Percentiles rank a stretch among this genome's conserved stretches.
Conservation (phyloP, 441 rosid species). For the Arabidopsis hybrid region DNA sequence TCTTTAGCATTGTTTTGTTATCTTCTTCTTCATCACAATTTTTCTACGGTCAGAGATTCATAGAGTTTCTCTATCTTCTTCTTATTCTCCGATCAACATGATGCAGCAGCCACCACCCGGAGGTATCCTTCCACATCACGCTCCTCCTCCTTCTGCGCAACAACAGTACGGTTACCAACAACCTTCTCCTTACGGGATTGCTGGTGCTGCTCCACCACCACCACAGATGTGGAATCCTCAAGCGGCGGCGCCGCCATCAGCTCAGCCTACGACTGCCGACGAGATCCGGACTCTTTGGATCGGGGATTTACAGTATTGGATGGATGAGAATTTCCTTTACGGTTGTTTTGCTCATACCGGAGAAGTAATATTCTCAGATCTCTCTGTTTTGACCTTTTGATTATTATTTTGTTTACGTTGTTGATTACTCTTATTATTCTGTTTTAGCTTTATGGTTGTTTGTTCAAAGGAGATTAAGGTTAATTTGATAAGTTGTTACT, state of each 20-base stretch:
- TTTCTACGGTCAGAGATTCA: slow-evolving; percentile 49
- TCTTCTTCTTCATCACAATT: slow-evolving; percentile 33
- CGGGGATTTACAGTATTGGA: slow-evolving; percentile 88
- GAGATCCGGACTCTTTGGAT: slow-evolving; percentile 93
- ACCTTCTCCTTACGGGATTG: slow-evolving; percentile 68
- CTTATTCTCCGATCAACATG: slow-evolving; percentile 43
- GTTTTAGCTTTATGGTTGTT: not conserved
- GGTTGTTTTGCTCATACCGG: slow-evolving; percentile 63
- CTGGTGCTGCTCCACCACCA: slow-evolving; percentile 55
- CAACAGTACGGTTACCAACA: slow-evolving; percentile 58
- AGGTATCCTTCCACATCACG: slow-evolving; percentile 50
- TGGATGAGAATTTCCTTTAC: slow-evolving; percentile 82
- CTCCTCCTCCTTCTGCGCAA: slow-evolving; percentile 51
- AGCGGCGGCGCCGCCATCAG: slow-evolving; percentile 41
- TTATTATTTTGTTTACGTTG: no score
- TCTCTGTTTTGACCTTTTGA: not conserved
- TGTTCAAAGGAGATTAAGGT: not conserved
- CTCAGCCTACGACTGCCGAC: slow-evolving; percentile 51
- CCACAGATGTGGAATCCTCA: slow-evolving; percentile 50
- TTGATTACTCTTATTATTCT: not conserved
- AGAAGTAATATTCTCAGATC: slow-evolving; percentile 67
- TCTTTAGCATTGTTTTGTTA: not conserved
- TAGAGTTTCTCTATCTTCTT: not conserved
- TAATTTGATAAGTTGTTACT: not conserved
- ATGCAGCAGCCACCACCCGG: slow-evolving; percentile 77